Evolutionary conservation across 768 basidiomycete species (phyloP), one percentile per base, ranked within the genome.

Genomic region (Brasilioporus rufonigricans): DNA sequence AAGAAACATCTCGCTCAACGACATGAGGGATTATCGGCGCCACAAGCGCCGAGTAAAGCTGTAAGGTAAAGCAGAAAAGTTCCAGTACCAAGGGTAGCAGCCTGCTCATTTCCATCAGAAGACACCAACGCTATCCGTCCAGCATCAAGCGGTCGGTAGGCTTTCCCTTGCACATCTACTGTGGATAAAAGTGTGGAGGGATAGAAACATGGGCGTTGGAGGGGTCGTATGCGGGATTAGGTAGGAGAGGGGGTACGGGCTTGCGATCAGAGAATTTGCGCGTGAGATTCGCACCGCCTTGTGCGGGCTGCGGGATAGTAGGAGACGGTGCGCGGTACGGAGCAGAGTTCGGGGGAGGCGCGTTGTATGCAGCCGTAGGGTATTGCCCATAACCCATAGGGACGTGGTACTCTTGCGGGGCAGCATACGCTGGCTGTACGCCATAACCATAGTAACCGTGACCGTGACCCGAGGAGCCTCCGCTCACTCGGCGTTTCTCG

Each of bases 251-350:
- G 24, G 71, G 70, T 13, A 71, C 70, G 4, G 70, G 71, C 47
- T 71, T 71, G 31, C 70, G 70, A 50, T 71, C 60, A 11, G 70
- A 71, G n/a, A 59, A 71, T 31, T 71, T 71, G 60, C 70, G 71
- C 10, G 62, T 65, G n/a, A 71, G 61, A 45, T 64, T 72, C 26
- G 71, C 67, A 35, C 69, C 71, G 1, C 69, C 59, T 13, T 65
- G 61, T 26, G 36, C 60, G 2, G 44, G 48, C 26, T 60, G 63
- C 12, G 59, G 48, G 19, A 39, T 11, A 3, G 57, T 11, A 43
- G 60, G 53, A 4, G 67, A 49, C 2, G 67, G 48, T 3, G 21
- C 7, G 18, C 11, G 55, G 43, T 65, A 67, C 13, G 50, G 53
- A 10, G 21, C n/a, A 12, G 54, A 32, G 32, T 33, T 48, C 16